Evolutionary conservation across 2,329 filamentous ascomycete genomes (phyloP).

Genomic region (Metarhizium guizhouense): DNA sequence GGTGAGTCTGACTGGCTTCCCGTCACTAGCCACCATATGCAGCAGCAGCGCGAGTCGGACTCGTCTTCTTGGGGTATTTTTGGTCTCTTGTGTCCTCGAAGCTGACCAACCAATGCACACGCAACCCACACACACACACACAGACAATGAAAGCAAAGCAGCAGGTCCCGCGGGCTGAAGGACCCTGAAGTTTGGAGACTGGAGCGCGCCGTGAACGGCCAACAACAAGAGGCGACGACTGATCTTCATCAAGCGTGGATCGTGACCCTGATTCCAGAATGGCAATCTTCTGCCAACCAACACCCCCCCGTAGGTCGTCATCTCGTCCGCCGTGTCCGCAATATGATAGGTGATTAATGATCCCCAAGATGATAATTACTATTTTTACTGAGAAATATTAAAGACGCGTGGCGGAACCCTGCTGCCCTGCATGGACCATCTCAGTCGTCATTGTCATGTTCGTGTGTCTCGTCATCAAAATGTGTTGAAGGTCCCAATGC

Average conservation of each 20-base stretch:
- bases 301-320: background rate
- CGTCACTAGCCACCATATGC: no score
- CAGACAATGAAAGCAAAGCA: background rate
- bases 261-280: background rate
- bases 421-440: no score
- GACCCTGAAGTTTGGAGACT: background rate
- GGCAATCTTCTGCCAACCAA: background rate
- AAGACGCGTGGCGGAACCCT: no score
- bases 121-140: background rate
- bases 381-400: no score
- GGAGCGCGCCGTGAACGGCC: background rate
- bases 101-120: background rate
- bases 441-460: no score
- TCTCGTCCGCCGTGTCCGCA: no score
- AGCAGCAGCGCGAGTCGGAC: no score
- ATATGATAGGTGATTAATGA: no score
- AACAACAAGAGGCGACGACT: no score
- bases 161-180: background rate
- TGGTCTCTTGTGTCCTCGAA: background rate
- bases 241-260: background rate
- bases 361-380: no score
- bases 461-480: background rate
- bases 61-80: no score
- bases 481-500: background rate
- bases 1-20: no score